These are phyloP conservation scores for Raphanus raphanistrum DNA, from an alignment of 345 rosid genomes.

Conservation along the genomic window DNA sequence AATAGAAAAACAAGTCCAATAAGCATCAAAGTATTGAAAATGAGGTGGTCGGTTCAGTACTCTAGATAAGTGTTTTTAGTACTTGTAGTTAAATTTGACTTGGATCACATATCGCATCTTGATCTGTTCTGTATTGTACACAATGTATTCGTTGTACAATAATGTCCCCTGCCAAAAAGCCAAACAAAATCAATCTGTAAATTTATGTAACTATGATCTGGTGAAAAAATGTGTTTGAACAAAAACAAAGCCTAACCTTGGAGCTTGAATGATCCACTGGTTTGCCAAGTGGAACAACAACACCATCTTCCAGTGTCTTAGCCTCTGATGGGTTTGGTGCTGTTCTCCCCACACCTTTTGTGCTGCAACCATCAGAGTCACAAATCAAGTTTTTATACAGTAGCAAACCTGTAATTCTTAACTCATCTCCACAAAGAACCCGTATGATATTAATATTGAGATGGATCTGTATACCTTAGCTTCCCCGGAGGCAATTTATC, in stretches of 20 bases:
- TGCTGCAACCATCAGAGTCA: constrained; percentile 49
- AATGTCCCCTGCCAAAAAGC: constrained; percentile 55
- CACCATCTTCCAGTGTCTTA: constrained; percentile 60
- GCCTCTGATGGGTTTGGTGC: constrained; percentile 70
- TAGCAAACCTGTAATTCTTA: neutral
- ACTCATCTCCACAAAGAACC: neutral
- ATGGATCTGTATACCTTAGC: constrained; percentile 53
- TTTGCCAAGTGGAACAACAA: constrained; percentile 75
- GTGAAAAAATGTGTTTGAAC: neutral
- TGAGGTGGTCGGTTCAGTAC: neutral
- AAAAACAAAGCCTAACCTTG: constrained; percentile 29
- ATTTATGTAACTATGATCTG: neutral
- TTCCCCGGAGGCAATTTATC: constrained; percentile 72
- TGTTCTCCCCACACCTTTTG: constrained; percentile 81
- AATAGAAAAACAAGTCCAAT: neutral
- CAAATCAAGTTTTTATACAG: constrained; percentile 5
- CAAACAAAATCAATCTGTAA: neutral
- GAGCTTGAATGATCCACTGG: constrained; percentile 47
- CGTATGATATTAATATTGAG: constrained; percentile 3
- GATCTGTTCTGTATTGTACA: constrained; percentile 84
- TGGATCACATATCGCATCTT: constrained; percentile 76
- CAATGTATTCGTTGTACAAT: constrained; percentile 78
- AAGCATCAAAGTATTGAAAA: neutral
- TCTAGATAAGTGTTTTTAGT: neutral
- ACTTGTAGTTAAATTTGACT: constrained; percentile 63